phyloP scores from a whole-genome alignment of 768 basidiomycete species.

The Boletellus ananas region DNA sequence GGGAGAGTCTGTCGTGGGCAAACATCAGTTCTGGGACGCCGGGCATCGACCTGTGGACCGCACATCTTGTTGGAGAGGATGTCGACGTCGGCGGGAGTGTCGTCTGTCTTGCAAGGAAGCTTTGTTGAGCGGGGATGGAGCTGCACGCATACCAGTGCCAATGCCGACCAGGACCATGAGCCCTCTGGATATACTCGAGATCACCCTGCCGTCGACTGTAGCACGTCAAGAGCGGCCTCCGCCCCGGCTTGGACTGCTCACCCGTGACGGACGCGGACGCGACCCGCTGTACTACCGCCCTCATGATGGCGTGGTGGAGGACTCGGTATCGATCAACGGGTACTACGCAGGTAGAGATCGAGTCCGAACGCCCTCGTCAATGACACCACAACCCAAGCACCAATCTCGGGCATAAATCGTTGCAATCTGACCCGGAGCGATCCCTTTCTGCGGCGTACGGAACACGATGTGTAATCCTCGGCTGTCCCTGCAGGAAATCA shows the following conservation, averaged over 20 bases:
- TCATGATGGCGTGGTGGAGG: slow-evolving; percentile 44
- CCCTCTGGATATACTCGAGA: slow-evolving; percentile 81
- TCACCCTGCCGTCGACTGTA: slow-evolving; percentile 71
- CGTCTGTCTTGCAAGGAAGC: slow-evolving; percentile 52
- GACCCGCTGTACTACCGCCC: slow-evolving; percentile 83
- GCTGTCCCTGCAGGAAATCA: slow-evolving; percentile 18
- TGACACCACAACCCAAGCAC: slow-evolving; percentile 83
- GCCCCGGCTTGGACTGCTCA: slow-evolving; percentile 27
- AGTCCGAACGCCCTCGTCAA: slow-evolving; percentile 33
- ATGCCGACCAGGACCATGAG: slow-evolving; percentile 91
- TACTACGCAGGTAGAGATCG: not conserved
- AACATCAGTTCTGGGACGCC: slow-evolving; percentile 5
- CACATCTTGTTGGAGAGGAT: slow-evolving; percentile 82
- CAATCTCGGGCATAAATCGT: slow-evolving; percentile 68
- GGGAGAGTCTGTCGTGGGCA: slow-evolving; percentile 47
- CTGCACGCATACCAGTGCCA: slow-evolving; percentile 55
- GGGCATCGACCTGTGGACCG: not conserved
- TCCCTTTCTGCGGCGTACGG: slow-evolving; percentile 57
- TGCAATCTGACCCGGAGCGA: slow-evolving; percentile 79
- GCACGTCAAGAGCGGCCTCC: not conserved
- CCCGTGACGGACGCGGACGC: slow-evolving; percentile 82
- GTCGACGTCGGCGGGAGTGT: slow-evolving; percentile 70
- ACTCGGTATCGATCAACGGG: not conserved
- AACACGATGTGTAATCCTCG: slow-evolving; percentile 44
- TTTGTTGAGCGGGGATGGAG: slow-evolving; percentile 5